Evolutionary conservation across 306 rosid genomes (phyloP), one percentile per base, ranked within the genome.

Genomic region (Comarum palustre): DNA sequence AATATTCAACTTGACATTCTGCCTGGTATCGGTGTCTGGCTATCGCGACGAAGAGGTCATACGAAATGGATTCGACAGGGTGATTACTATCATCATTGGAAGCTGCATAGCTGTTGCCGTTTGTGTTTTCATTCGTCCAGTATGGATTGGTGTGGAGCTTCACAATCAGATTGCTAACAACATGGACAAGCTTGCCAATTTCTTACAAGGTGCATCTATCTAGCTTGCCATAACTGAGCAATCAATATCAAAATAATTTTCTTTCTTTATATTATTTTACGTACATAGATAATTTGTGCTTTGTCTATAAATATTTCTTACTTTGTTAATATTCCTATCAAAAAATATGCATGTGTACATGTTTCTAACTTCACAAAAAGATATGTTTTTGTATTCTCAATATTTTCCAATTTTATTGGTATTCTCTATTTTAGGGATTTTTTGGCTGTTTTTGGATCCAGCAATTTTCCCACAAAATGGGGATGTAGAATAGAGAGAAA

Each of bases 171-270:
- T 59, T 1, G 68, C 72, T 8, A 2, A 31, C 60, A 79, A 79
- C 75, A n/a, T 74, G 27, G 83, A 79, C 61, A 79, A 61, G 19
- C 67, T 74, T 60, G 75, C 72, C 34, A 69, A 11, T 16, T 79
- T 62, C 72, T 79, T 79, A 62, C 51, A 68, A 74, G 79, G 83
- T 74, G 66, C 36, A 3, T 12, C 31, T 3, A 55, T 11, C 15
- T 10, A 11, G 15, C 41, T 36, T 4, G 25, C 25, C 7, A 52
- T 52, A n/a, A 36, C 41, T 36, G 6, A 52, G 25, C 58, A 51
- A 51, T 6, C 54, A 14, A 16, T 48, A 48, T 17, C 5, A 17
- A 46, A 2, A 19, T 46, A 45, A 45, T 8, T 6, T 2, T 39
- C 7, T 39, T 39, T 39, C 42, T 3, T 45, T 45, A 8, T 45